Percentiles rank a stretch among this genome's conserved stretches.
Evolutionary conservation across 345 rosid species (phyloP).

Genomic region (Citrus cavaleriei): DNA sequence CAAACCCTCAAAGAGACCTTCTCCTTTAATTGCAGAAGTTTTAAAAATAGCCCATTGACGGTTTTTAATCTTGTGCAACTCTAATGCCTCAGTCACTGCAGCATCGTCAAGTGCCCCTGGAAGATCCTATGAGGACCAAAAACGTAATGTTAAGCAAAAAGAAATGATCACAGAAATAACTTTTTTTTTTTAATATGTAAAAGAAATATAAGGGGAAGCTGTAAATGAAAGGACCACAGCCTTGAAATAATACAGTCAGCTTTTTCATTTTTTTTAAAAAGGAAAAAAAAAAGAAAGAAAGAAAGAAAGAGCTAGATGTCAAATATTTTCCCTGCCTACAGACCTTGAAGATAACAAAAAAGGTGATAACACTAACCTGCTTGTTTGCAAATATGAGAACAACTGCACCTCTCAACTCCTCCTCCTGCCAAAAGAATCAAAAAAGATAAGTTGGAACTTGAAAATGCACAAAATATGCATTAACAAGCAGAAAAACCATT

Average conservation of each 20-base stretch:
- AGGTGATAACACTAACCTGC: conserved; percentile 38
- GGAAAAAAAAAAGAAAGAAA: background rate
- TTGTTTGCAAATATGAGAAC: conserved; percentile 69
- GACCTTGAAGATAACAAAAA: background rate
- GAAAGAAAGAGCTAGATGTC: background rate
- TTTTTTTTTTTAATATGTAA: background rate
- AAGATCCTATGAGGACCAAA: conserved; percentile 49
- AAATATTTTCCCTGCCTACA: background rate
- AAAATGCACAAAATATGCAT: background rate
- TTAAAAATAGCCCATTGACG: conserved; percentile 76
- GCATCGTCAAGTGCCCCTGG: conserved; percentile 78
- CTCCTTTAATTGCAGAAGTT: conserved; percentile 69
- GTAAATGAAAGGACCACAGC: background rate
- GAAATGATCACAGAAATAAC: background rate
- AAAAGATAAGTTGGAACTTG: background rate
- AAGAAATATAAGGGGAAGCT: background rate
- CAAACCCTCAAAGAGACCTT: conserved; percentile 73
- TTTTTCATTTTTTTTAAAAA: background rate
- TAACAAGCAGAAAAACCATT: background rate
- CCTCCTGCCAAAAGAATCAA: conserved; percentile 44
- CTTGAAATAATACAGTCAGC: background rate
- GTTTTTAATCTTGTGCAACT: conserved; percentile 65
- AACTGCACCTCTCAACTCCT: conserved; percentile 63
- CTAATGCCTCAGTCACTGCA: conserved; percentile 64
- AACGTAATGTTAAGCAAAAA: background rate